These are phyloP conservation scores for Vitis rotundifolia DNA, from an alignment of 164 flowering plant genomes.

Conservation along the genomic window DNA sequence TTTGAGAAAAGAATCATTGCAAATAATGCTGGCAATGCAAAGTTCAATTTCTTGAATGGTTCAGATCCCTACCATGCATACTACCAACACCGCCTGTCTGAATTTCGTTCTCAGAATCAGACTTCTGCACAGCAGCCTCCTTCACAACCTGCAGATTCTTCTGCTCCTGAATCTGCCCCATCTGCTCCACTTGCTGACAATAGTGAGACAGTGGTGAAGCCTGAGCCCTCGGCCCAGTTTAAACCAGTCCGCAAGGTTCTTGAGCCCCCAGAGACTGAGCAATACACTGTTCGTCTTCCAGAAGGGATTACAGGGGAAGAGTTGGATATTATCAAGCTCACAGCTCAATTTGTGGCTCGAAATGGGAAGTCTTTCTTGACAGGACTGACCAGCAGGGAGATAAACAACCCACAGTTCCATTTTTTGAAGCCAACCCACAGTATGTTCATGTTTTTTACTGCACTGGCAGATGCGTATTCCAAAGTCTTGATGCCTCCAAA, in stretches of 20 bases:
- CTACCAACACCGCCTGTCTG: slow-evolving; percentile 85
- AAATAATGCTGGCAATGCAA: slow-evolving; percentile 79
- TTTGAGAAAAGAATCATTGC: slow-evolving; percentile 89
- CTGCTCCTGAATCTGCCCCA: slow-evolving; percentile 31
- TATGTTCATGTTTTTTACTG: slow-evolving; percentile 93
- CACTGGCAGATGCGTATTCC: slow-evolving; percentile 93
- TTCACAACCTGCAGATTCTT: slow-evolving; percentile 41
- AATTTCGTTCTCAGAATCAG: slow-evolving; percentile 72
- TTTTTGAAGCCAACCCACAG: slow-evolving; percentile 97
- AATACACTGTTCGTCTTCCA: slow-evolving; percentile 91
- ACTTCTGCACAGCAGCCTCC: slow-evolving; percentile 42
- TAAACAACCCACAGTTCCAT: slow-evolving; percentile 88
- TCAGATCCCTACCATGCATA: slow-evolving; percentile 97
- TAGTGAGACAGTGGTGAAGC: slow-evolving; percentile 35
- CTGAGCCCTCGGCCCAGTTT: slow-evolving; percentile 66
- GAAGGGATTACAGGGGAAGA: slow-evolving; percentile 98
- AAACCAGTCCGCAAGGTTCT: slow-evolving; percentile 70
- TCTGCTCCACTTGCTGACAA: slow-evolving; percentile 33
- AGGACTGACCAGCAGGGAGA: slow-evolving; percentile 88
- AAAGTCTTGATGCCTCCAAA: slow-evolving; percentile 95
- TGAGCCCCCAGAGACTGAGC: slow-evolving; percentile 95
- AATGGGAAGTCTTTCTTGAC: slow-evolving; percentile 92
- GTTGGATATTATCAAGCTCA: slow-evolving; percentile 90
- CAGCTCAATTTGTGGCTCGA: slow-evolving; percentile 97
- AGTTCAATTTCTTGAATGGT: slow-evolving; percentile 81